Conservation (phyloP, 495 filamentous ascomycete species). For the Penicillium angulare region DNA sequence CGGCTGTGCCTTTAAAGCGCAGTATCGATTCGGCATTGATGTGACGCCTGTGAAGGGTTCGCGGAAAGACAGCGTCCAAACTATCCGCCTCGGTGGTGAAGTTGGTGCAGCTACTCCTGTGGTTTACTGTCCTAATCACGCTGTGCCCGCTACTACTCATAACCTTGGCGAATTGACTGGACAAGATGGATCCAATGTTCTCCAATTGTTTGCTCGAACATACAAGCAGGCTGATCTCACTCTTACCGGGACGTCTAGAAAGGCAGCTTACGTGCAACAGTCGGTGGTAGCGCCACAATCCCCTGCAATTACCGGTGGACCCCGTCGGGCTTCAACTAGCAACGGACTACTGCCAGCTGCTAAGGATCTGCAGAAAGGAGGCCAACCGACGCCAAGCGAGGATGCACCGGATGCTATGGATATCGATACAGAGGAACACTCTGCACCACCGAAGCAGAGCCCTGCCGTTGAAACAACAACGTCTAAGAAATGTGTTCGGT, state of each 20-base stretch:
- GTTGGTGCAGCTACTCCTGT: constrained; percentile 72
- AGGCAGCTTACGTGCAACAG: constrained; percentile 67
- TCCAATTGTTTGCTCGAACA: constrained; percentile 80
- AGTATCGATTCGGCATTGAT: constrained; percentile 84
- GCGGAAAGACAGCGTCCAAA: constrained; percentile 68
- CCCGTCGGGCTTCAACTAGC: constrained; percentile 41
- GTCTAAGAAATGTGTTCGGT: constrained; percentile 38
- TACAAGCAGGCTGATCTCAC: constrained; percentile 94
- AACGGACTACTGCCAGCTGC: constrained; percentile 23
- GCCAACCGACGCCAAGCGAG: constrained; percentile 19
- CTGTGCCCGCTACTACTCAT: constrained; percentile 67
- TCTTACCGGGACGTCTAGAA: constrained; percentile 86
- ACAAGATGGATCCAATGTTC: constrained; percentile 58
- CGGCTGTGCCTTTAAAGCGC: constrained; percentile 81
- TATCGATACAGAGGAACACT: constrained; percentile 34
- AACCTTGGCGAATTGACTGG: constrained; percentile 70
- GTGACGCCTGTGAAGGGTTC: constrained; percentile 87
- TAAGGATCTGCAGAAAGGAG: constrained; percentile 31
- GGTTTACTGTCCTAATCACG: constrained; percentile 89
- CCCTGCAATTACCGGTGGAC: constrained; percentile 16
- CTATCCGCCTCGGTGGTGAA: constrained; percentile 74
- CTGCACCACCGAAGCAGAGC: constrained; percentile 11
- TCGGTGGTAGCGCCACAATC: constrained; percentile 39
- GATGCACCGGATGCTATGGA: constrained; percentile 35
- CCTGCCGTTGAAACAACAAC: constrained; percentile 11